A percentile compares a stretch with the other conserved stretches of the same genome.
Evolutionary conservation across 2,329 filamentous ascomycete genomes (phyloP).

Genomic region (Phaeosphaeriaceae sp.): DNA sequence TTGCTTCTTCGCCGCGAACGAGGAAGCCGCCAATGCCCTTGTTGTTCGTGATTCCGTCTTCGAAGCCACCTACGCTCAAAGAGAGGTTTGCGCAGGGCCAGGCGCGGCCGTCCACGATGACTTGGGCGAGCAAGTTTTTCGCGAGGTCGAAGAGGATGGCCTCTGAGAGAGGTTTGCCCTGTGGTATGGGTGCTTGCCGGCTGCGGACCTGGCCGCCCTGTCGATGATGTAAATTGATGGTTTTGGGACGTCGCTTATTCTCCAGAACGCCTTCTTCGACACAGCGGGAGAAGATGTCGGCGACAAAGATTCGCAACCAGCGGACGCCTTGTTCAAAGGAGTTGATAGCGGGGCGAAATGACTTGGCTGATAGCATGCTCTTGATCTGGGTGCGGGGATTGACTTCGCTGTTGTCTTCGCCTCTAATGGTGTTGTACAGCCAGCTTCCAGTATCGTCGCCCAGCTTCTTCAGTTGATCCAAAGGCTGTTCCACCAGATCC

Average conservation of each 20-base stretch:
- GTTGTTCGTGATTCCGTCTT: slow-evolving; percentile 84
- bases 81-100: slow-evolving; percentile 95
- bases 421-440: slow-evolving; percentile 85
- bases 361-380: slow-evolving; percentile 96
- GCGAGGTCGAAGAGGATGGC: slow-evolving; percentile 75
- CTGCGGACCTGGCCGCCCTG: slow-evolving; percentile 77
- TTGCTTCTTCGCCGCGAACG: slow-evolving; percentile 69
- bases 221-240: slow-evolving; percentile 83
- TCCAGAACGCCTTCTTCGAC: slow-evolving; percentile 91
- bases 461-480: slow-evolving; percentile 78
- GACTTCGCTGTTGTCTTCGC: slow-evolving; percentile 86
- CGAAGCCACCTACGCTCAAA: slow-evolving; percentile 88
- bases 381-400: slow-evolving; percentile 93
- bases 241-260: slow-evolving; percentile 84
- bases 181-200: slow-evolving; percentile 76
- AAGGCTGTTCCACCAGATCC: slow-evolving; percentile 73
- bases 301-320: slow-evolving; percentile 90
- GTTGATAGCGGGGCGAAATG: slow-evolving; percentile 85
- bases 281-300: slow-evolving; percentile 88
- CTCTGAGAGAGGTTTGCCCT: slow-evolving; percentile 77
- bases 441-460: slow-evolving; percentile 85
- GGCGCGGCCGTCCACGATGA: slow-evolving; percentile 76
- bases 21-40: slow-evolving; percentile 86
- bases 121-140: slow-evolving; percentile 77
- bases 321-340: slow-evolving; percentile 77